A percentile compares a stretch with the other conserved stretches of the same genome.
Conservation (phyloP, 2,329 filamentous ascomycete genomes). For the Saccharata proteae region DNA sequence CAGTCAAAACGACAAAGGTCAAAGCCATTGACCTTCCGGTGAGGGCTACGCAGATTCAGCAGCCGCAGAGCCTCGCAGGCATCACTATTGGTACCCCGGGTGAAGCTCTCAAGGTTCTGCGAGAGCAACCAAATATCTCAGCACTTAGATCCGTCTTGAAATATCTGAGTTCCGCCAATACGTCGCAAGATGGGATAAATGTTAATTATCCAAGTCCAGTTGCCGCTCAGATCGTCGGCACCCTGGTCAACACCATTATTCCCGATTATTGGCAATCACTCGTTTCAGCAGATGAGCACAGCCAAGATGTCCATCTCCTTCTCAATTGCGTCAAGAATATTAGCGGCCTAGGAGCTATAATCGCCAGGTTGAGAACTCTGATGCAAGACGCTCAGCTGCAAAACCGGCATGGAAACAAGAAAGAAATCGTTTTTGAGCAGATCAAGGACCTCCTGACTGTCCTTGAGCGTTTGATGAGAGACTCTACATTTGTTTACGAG, state of each 20-base stretch:
- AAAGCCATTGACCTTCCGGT: background rate
- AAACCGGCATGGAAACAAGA: slow-evolving; percentile 21
- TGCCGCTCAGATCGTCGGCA: slow-evolving; percentile 62
- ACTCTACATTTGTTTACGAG: slow-evolving; percentile 25
- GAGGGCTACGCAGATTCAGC: too few relatives aligned
- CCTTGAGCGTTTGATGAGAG: slow-evolving; percentile 7
- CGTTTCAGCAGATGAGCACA: slow-evolving; percentile 25
- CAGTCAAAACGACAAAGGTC: slow-evolving; percentile 23
- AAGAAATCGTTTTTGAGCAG: slow-evolving; percentile 19
- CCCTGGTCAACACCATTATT: slow-evolving; percentile 60
- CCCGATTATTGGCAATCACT: slow-evolving; percentile 65
- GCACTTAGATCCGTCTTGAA: slow-evolving; percentile 40
- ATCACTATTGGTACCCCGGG: slow-evolving; percentile 19
- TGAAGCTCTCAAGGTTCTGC: slow-evolving; percentile 49
- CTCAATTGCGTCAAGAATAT: slow-evolving; percentile 58
- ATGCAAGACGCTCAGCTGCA: slow-evolving; percentile 27
- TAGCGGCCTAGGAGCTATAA: slow-evolving; percentile 63
- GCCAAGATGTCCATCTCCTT: slow-evolving; percentile 33
- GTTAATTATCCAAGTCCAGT: slow-evolving; percentile 53
- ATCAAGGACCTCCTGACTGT: slow-evolving; percentile 32
- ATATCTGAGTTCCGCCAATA: slow-evolving; percentile 33
- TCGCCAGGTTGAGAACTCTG: slow-evolving; percentile 55
- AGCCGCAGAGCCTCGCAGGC: slow-evolving; percentile 1
- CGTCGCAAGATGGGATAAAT: slow-evolving; percentile 33
- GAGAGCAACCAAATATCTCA: slow-evolving; percentile 49